A percentile compares a stretch with the other conserved stretches of the same genome.
phyloP scores from a whole-genome alignment of 2,329 filamentous ascomycete species.

The Fusarium lyarnte region DNA sequence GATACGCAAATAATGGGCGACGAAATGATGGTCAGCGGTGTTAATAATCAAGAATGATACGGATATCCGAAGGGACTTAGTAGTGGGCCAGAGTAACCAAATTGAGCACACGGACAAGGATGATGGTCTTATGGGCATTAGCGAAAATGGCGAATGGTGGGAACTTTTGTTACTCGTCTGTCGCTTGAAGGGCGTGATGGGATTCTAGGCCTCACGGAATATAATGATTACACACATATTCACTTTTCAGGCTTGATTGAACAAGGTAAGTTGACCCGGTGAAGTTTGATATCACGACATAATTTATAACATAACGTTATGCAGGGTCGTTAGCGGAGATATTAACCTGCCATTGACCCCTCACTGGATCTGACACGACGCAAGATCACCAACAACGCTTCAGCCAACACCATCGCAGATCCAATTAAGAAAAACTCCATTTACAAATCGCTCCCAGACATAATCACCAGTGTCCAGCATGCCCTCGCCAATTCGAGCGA shows the following conservation, averaged over 20 bases:
- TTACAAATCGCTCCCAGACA: accelerated
- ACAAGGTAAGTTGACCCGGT: background rate
- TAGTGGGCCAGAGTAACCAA: background rate
- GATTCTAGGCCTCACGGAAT: background rate
- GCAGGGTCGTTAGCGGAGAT: background rate
- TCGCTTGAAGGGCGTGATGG: slow-evolving; percentile 3
- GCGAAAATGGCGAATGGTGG: background rate
- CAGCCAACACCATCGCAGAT: too few relatives aligned
- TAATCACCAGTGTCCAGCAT: background rate
- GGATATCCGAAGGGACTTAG: background rate
- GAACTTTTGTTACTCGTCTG: background rate
- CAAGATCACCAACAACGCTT: background rate
- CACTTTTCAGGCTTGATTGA: background rate
- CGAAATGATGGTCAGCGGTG: background rate
- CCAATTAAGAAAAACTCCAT: accelerated
- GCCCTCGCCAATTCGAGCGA: slow-evolving; percentile 36
- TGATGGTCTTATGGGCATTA: background rate
- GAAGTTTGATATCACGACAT: background rate
- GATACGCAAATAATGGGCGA: slow-evolving; percentile 34
- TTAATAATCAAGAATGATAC: background rate
- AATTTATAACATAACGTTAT: slow-evolving; percentile 11
- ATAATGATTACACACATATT: background rate
- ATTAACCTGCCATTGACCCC: slow-evolving; percentile 1
- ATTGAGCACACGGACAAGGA: background rate
- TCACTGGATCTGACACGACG: background rate